Evolutionary conservation across 495 filamentous ascomycete genomes (phyloP), one percentile per base, ranked within the genome.

Genomic region (Aspergillus diversus): DNA sequence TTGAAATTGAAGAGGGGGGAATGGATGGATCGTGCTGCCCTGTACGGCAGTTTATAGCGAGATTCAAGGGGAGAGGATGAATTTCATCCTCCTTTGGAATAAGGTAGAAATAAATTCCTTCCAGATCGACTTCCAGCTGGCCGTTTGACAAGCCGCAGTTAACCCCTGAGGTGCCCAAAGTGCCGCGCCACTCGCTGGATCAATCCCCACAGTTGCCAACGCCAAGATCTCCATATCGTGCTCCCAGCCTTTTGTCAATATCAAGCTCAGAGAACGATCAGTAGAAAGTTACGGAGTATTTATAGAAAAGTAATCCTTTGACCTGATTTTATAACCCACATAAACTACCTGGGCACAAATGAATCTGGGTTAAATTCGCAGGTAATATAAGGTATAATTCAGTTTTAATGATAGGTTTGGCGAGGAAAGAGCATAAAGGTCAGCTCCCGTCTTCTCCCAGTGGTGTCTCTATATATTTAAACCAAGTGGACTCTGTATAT

Each of bases 161-260:
- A 27, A 72, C 76, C 78, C 78, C 77, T 78, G 75, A 78, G 60
- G 63, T 64, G 72, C 71, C 71, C 75, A 63, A 72, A 70, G 73
- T 70, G 72, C 73, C 69, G 72, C 76, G 74, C 74, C 71, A 79
- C 73, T 74, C 58, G 72, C 73, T 60, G 66, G 57, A 46, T 57
- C 47, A 57, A 63, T 66, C 69, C 33, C 65, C 69, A 68, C 66
- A 61, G 54, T 61, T 61, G 59, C 42, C 55, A 62, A 57, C 47
- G 69, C 66, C 69, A 71, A 71, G 69, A 64, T 13, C 33, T 16
- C 53, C 5, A 60, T 32, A 12, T 51, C 47, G 52, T 37, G 42
- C 4, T 35, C 47, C 21, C 21, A 27, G 21, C 2, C 2, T 27
- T 27, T 27, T 27, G 21, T 27, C 21, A 27, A 27, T 27, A 2